A percentile compares a stretch with the other conserved stretches of the same genome.
phyloP scores from a whole-genome alignment of 306 rosid genomes.

The Sphenostylis stenocarpa region DNA sequence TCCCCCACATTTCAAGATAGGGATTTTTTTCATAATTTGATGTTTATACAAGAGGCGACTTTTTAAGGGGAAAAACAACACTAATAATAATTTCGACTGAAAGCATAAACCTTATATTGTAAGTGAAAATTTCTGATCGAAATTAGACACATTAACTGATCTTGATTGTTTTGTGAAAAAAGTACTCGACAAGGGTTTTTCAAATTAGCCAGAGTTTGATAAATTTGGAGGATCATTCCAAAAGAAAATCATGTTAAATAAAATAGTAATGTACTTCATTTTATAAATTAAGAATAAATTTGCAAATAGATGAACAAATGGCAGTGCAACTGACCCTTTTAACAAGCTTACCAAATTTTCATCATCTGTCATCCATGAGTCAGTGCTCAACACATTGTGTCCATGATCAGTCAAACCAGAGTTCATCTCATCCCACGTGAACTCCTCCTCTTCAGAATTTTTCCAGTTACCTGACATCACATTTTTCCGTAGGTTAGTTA shows the following conservation, averaged over 20 bases:
- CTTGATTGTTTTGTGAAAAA: background rate
- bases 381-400: conserved; percentile 46
- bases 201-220: conserved; percentile 3
- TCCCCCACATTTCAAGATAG: background rate
- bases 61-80: background rate
- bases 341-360: conserved; percentile 70
- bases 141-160: background rate
- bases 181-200: background rate
- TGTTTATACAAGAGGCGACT: background rate
- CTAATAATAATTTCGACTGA: background rate
- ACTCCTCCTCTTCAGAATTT: conserved; percentile 98
- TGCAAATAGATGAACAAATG: conserved; percentile 23
- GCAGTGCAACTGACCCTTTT: conserved; percentile 5
- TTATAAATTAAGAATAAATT: background rate
- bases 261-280: conserved; percentile 1
- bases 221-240: background rate
- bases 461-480: conserved; percentile 80
- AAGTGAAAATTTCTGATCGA: background rate
- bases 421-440: conserved; percentile 82
- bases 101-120: background rate
- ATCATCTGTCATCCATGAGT: conserved; percentile 65
- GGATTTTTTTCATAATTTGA: background rate
- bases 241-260: background rate
- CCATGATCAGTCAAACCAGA: conserved; percentile 57
- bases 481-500: conserved; percentile 45